A percentile compares a stretch with the other conserved stretches of the same genome.
These are phyloP conservation scores for Dacryopinax spathularia DNA, from an alignment of 768 basidiomycete species.

Conservation along the genomic window DNA sequence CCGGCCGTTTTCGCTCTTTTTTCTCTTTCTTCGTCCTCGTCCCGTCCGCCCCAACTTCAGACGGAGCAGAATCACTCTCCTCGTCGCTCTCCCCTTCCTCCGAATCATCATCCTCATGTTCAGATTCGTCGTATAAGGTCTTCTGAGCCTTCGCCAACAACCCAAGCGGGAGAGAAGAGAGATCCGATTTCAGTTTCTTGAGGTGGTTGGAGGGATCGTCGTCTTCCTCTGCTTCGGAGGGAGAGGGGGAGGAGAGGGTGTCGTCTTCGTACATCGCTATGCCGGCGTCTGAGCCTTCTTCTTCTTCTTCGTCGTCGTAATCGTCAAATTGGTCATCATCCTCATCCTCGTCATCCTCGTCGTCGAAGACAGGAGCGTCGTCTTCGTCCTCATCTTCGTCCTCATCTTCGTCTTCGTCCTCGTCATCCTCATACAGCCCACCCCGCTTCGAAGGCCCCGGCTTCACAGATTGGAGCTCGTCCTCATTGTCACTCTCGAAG, in stretches of 20 bases:
- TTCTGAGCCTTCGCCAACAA: neutral
- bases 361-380: too few relatives aligned
- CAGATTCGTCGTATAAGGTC: neutral
- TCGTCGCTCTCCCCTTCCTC: neutral
- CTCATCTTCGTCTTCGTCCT: neutral
- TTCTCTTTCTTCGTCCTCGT: neutral
- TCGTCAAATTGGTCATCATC: neutral
- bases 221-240: neutral
- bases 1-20: neutral
- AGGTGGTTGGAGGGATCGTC: neutral
- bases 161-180: neutral
- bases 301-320: neutral
- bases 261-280: neutral
- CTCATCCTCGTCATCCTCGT: neutral
- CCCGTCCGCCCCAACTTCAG: neutral
- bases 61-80: neutral
- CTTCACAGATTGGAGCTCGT: too few relatives aligned
- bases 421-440: neutral
- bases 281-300: neutral
- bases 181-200: neutral
- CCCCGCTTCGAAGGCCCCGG: too few relatives aligned
- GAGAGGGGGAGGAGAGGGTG: neutral
- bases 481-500: neutral
- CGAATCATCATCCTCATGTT: neutral
- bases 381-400: neutral